phyloP scores from a whole-genome alignment of 148 eudicot species.

The Rhododendron griersonianum region DNA sequence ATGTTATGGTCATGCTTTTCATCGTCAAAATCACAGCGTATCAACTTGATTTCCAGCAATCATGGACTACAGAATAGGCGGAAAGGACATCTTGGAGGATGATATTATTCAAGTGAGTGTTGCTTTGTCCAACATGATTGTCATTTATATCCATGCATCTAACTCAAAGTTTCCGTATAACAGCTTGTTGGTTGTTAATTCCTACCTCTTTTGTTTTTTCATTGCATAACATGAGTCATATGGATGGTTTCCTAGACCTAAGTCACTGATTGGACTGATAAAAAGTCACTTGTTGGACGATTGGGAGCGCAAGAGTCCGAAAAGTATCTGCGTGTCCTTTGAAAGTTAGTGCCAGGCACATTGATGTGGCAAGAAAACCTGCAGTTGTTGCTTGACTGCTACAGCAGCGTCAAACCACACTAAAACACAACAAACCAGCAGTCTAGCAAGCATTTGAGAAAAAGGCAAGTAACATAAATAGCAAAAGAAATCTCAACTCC shows the following conservation, averaged over 20 bases:
- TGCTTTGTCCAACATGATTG: slow-evolving; percentile 9
- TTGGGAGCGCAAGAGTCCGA: too few relatives aligned
- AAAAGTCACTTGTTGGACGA: too few relatives aligned
- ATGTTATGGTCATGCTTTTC: slow-evolving; percentile 35
- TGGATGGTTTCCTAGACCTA: neutral
- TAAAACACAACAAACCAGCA: too few relatives aligned
- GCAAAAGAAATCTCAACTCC: too few relatives aligned
- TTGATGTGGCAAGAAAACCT: too few relatives aligned
- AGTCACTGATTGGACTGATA: too few relatives aligned
- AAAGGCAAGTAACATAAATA: too few relatives aligned
- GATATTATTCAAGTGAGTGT: slow-evolving; percentile 84
- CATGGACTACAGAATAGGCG: slow-evolving; percentile 72
- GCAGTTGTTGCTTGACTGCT: too few relatives aligned
- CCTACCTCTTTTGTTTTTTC: neutral
- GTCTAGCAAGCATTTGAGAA: too few relatives aligned
- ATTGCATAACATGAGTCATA: neutral
- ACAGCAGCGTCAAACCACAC: too few relatives aligned
- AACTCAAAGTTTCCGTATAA: neutral
- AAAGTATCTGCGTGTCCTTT: too few relatives aligned
- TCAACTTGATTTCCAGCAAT: slow-evolving; percentile 85
- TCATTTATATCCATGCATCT: slow-evolving; percentile 5
- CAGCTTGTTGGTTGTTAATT: neutral
- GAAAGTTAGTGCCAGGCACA: too few relatives aligned
- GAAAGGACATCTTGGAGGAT: slow-evolving; percentile 76
- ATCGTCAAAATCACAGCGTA: slow-evolving; percentile 46